Percentiles rank a stretch among this genome's conserved stretches.
Evolutionary conservation across 139 green algal genomes (phyloP).

Genomic region (Desmodesmus armatus): DNA sequence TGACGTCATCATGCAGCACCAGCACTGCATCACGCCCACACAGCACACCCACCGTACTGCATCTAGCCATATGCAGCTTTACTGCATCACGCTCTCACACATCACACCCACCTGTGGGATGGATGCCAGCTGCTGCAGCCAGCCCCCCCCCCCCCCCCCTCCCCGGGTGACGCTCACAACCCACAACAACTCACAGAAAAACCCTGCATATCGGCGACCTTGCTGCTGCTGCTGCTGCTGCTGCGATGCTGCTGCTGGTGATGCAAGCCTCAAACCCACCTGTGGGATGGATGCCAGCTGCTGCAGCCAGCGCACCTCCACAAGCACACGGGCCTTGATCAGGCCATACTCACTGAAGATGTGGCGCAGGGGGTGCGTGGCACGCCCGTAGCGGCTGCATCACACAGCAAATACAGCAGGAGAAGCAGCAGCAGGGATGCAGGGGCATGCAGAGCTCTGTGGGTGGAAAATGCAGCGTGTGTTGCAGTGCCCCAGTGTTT

Average conservation of each 20-base stretch:
- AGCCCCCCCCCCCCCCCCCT: background rate
- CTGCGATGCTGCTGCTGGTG: background rate
- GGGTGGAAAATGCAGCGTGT: background rate
- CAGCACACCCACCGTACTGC: background rate
- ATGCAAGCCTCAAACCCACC: slow-evolving; percentile 58
- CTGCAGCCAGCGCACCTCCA: slow-evolving; percentile 98
- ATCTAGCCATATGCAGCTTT: no score
- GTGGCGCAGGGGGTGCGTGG: slow-evolving; percentile 78
- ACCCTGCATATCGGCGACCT: background rate
- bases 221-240: background rate
- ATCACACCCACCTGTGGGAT: background rate
- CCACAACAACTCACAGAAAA: background rate
- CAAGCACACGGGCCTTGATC: slow-evolving; percentile 93
- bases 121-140: slow-evolving; percentile 3
- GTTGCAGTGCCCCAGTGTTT: background rate
- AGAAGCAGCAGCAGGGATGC: background rate
- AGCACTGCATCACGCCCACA: background rate
- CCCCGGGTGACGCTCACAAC: background rate
- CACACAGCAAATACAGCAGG: no score
- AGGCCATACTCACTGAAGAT: slow-evolving; percentile 98
- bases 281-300: slow-evolving; percentile 82
- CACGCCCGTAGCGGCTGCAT: slow-evolving; percentile 85
- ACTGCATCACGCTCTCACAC: no score
- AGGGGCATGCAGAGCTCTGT: background rate
- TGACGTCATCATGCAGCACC: no score